These are phyloP conservation scores for Phytophthora sp. DNA, from an alignment of 352 stramenopile species.

Conservation along the genomic window DNA sequence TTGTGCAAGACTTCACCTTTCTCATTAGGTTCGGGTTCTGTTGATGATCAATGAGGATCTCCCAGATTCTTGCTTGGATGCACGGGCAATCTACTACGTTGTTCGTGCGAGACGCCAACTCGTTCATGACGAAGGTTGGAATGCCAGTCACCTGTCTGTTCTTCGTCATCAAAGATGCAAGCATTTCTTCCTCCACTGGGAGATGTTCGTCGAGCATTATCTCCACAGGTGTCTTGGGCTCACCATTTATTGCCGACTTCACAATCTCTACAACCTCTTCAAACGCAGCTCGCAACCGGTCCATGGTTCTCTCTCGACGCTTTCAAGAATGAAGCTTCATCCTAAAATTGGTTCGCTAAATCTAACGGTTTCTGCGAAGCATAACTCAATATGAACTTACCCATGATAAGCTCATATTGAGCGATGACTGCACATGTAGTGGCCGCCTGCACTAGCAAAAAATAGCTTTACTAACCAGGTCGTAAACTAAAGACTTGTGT, in stretches of 20 bases:
- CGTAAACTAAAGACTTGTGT: no score
- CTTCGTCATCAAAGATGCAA: conserved; percentile 49
- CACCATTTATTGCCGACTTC: conserved; percentile 57
- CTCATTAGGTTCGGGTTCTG: conserved; percentile 63
- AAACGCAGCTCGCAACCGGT: conserved; percentile 57
- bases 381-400: neutral
- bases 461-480: no score
- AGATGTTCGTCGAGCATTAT: conserved; percentile 68
- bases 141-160: conserved; percentile 42
- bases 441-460: no score
- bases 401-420: no score
- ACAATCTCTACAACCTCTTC: conserved; percentile 72
- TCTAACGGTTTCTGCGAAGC: neutral
- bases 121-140: conserved; percentile 59
- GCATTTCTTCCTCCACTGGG: conserved; percentile 51
- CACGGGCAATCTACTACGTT: conserved; percentile 80
- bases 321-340: conserved; percentile 6
- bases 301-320: conserved; percentile 39
- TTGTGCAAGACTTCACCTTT: conserved; percentile 32
- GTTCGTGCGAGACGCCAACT: conserved; percentile 66
- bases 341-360: conserved; percentile 19
- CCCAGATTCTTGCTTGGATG: conserved; percentile 78
- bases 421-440: no score
- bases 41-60: conserved; percentile 65
- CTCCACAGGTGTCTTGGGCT: conserved; percentile 68